These are phyloP conservation scores for Cocos nucifera DNA, from an alignment of 176 grass and related monocot genomes.

Conservation along the genomic window DNA sequence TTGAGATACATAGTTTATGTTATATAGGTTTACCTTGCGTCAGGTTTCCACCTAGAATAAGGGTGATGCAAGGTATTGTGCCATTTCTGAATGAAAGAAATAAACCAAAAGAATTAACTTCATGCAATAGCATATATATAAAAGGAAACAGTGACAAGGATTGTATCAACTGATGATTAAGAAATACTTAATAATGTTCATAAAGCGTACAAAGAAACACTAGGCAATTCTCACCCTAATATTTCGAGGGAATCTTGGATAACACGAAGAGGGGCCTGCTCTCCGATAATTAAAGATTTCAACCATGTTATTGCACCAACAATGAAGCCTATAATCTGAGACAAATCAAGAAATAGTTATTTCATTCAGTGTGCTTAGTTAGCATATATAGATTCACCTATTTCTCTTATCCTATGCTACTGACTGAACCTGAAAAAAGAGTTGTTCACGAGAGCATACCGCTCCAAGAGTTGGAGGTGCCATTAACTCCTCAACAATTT, in stretches of 20 bases:
- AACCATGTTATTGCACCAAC: conserved; percentile 59
- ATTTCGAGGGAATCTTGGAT: conserved; percentile 58
- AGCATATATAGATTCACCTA: too few relatives aligned
- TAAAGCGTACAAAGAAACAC: too few relatives aligned
- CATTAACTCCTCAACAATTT: conserved; percentile 57
- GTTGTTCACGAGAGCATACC: conserved; percentile 17
- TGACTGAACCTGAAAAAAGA: not conserved
- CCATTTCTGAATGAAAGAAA: conserved; percentile 38
- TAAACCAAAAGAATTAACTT: not conserved
- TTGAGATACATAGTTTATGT: too few relatives aligned
- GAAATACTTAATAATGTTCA: too few relatives aligned
- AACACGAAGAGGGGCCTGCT: conserved; percentile 34
- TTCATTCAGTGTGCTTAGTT: too few relatives aligned
- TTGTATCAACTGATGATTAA: not conserved
- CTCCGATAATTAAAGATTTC: conserved; percentile 47
- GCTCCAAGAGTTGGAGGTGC: conserved; percentile 73
- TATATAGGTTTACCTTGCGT: conserved; percentile 34
- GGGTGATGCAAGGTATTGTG: conserved; percentile 74
- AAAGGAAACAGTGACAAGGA: not conserved
- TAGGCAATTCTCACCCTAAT: conserved; percentile 41
- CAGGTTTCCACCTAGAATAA: conserved; percentile 87
- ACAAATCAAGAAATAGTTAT: not conserved
- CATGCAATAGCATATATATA: too few relatives aligned
- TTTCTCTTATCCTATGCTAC: not conserved
- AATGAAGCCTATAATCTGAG: conserved; percentile 54